Evolutionary conservation across 805 yeast species (phyloP).

Genomic region (Lipomyces sp.): DNA sequence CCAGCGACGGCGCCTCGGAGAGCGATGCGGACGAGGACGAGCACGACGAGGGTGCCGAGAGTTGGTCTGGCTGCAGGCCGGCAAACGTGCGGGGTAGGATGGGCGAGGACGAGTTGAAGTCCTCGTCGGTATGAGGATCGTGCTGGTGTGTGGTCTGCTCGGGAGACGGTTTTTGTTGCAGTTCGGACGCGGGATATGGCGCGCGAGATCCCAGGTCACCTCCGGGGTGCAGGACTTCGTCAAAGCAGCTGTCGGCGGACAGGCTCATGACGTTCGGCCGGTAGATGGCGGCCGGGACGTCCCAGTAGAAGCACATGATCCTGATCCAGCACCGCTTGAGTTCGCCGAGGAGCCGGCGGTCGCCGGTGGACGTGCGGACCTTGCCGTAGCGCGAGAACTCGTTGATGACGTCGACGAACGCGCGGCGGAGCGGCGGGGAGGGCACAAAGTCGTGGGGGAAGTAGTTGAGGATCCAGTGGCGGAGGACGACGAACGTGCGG

Average conservation of each 20-base stretch:
- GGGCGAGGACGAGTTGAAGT: too few species aligned
- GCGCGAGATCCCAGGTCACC: constrained; percentile 32
- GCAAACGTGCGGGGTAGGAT: too few species aligned
- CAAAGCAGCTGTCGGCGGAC: constrained; percentile 14
- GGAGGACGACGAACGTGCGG: constrained; percentile 77
- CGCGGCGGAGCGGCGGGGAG: constrained; percentile 47
- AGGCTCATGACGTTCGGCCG: constrained; percentile 3
- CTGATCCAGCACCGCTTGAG: constrained; percentile 52
- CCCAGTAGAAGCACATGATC: constrained; percentile 39
- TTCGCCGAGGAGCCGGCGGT: constrained; percentile 43
- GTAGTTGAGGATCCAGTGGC: constrained; percentile 89
- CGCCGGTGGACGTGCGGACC: constrained; percentile 31
- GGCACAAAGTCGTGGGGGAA: constrained; percentile 78
- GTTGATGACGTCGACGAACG: constrained; percentile 43
- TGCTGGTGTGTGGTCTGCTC: too few species aligned
- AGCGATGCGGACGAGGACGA: too few species aligned
- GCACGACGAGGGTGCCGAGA: too few species aligned
- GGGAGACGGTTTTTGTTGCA: too few species aligned
- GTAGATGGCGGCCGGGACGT: constrained; percentile 21
- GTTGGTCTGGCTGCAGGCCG: too few species aligned
- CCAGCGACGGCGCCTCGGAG: too few species aligned
- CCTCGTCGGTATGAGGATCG: too few species aligned
- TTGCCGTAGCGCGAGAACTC: constrained; percentile 34
- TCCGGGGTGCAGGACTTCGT: constrained; percentile 35
- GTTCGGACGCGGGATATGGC: background rate